Evolutionary conservation across 1,284 basidiomycete species (phyloP), one percentile per base, ranked within the genome.

Genomic region (Termitomyces sp.): DNA sequence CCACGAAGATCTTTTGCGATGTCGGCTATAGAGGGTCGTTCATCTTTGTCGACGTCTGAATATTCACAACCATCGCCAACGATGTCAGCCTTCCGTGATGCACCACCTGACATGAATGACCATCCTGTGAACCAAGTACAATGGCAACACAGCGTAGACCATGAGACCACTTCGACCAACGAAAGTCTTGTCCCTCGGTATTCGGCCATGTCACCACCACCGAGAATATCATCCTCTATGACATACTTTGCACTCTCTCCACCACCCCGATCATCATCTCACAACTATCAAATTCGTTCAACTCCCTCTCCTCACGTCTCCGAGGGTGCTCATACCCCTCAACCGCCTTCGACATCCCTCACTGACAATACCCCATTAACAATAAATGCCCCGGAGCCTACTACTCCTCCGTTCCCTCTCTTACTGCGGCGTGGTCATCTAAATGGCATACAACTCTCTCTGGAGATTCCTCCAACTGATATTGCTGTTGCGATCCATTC

Each of bases 31-130:
- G 65, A 66, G 39, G 70, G 69, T 55, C 65, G 74, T 34, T 74
- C 71, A 12, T 84, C 84, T 17, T 61, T 81, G 30, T 41, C 39
- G 21, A 21, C 5, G 17, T 84, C 82, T 6, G 78, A 82, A 51
- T 83, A 83, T 64, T 75, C 75, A 4, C 74, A 75, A 58, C 64
- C 78, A 3, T 89, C 86, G 3, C 87, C 87, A 1, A 85, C 86
- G 1, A 81, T 77, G 13, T 88, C 86, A 24, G 84, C 83, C 12
- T 89, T 90, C 69, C 80, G 81, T 31, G 85, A 88, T 59, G 78
- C 76, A 6, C 65, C 81, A 73, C 71, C 54, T 67, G 65, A 36
- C 60, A 67, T 60, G 64, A 67, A 64, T 62, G 62, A 56, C 52
- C 40, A 56, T 38, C 61, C 65, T 31, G 64, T 68, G 28, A 58